Base-by-base conservation (phyloP, 495 filamentous ascomycete genomes). In the Haplographium delicatum region DNA sequence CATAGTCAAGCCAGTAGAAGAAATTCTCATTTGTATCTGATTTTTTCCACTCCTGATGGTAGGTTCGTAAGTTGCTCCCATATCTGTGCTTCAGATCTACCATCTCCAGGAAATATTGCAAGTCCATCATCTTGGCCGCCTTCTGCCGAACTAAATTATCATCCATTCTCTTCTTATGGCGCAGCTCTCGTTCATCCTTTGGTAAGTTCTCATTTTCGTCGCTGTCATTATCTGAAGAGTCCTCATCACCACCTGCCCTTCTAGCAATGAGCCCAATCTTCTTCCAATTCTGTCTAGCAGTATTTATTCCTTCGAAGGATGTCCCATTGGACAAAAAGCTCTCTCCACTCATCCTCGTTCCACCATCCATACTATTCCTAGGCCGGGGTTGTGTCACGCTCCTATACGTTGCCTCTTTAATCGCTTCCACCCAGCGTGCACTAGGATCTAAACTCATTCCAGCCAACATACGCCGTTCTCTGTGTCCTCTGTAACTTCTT, bases 1-100 rank as follows among this genome's bases (percentile, higher is more conserved):
- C 91, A 42, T 87, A 69, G 62, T 96, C 91, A n/a, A 96, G 73
- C 90, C 91, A 96, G 66, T 89, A 90, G 64, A 95, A 96, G 73
- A 94, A 96, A 60, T 91, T 95, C 64, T 96, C 82, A 6, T 78
- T 77, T 0, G 87, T 91, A 9, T 84, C 72, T 2, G 77, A 70
- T 47, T 75, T 76, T 64, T 89, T 88, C 91, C 91, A 96, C 48
- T 83, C 79, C 30, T 75, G 73, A 62, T 96, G 91, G 58, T 96
- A 96, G 10, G 78, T 74, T n/a, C 84, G 75, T 27, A 96, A 67
- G 57, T 96, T 93, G 24, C 78, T 79, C 1, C 91, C 91, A 63
- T 95, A 91, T 2, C 91, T 80, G 59, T 96, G 91, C 65, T 94
- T 90, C 5, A 77, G 65, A 60, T 96, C 90, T 13, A 96, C 87